These are phyloP conservation scores for Fusarium heterosporum DNA, from an alignment of 2,329 filamentous ascomycete species.

Conservation along the genomic window DNA sequence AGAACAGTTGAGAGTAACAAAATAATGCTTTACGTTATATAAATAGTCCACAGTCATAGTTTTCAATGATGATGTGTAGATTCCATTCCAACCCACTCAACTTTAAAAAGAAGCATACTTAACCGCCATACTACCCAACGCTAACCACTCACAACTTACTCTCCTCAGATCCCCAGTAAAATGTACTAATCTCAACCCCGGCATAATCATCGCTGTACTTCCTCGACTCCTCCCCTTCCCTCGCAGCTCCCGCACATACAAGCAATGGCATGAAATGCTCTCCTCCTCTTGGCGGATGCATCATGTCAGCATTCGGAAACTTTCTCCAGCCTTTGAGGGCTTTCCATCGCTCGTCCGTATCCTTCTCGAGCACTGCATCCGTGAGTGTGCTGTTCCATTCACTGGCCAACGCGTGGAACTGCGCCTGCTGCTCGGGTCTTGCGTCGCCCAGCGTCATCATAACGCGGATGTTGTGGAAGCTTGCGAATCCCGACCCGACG, in stretches of 20 bases:
- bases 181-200: constrained; percentile 65
- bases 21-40: no score
- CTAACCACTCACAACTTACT: constrained; percentile 10
- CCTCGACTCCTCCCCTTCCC: constrained; percentile 56
- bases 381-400: constrained; percentile 62
- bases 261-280: constrained; percentile 71
- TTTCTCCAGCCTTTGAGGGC: constrained; percentile 61
- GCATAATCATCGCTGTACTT: constrained; percentile 62
- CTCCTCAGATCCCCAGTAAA: constrained; percentile 62
- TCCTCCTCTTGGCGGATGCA: constrained; percentile 65
- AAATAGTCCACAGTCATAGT: no score
- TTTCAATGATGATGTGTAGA: no score
- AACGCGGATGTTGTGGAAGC: constrained; percentile 65
- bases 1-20: no score
- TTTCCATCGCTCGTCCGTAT: constrained; percentile 51
- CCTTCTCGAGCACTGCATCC: constrained; percentile 53
- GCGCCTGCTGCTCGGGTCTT: constrained; percentile 34
- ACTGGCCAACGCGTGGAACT: constrained; percentile 46
- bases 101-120: constrained; percentile 27
- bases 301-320: constrained; percentile 61
- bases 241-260: constrained; percentile 65
- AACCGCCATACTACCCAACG: constrained; percentile 2
- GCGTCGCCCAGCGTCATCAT: constrained; percentile 55
- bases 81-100: constrained; percentile 3
- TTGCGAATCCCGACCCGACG: constrained; percentile 70